Conservation (phyloP, 2,329 filamentous ascomycete species). For the Venturia aucupariae region DNA sequence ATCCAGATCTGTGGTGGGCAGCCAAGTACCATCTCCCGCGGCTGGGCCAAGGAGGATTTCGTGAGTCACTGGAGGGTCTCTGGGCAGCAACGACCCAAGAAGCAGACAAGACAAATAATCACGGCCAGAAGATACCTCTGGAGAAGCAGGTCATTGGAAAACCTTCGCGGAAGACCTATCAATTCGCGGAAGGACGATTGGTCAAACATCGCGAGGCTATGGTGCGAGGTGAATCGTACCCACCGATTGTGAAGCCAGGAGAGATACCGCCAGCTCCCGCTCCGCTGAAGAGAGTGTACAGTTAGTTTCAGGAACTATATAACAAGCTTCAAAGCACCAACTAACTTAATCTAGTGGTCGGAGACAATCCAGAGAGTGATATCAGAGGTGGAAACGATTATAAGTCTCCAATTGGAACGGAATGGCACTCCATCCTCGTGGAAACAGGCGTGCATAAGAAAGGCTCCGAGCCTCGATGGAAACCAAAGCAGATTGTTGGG, state of each 20-base stretch:
- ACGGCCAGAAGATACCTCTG: slow-evolving; percentile 45
- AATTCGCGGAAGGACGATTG: slow-evolving; percentile 71
- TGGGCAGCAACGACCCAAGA: slow-evolving; percentile 59
- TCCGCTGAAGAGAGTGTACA: slow-evolving; percentile 70
- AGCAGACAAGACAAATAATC: slow-evolving; percentile 18
- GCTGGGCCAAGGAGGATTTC: slow-evolving; percentile 85
- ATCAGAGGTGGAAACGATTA: slow-evolving; percentile 80
- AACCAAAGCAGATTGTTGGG: slow-evolving; percentile 57
- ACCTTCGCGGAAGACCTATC: slow-evolving; percentile 67
- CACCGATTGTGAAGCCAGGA: background rate
- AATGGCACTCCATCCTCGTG: slow-evolving; percentile 71
- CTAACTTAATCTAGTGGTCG: too few species aligned
- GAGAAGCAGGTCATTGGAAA: slow-evolving; percentile 70
- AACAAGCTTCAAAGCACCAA: too few species aligned
- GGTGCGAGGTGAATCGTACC: slow-evolving; percentile 28
- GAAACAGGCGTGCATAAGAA: slow-evolving; percentile 67
- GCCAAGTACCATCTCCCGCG: slow-evolving; percentile 76
- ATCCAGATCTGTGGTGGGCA: slow-evolving; percentile 85
- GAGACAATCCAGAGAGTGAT: slow-evolving; percentile 65
- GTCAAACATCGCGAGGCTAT: slow-evolving; percentile 47
- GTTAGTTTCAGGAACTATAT: too few species aligned
- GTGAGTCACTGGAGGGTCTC: slow-evolving; percentile 68
- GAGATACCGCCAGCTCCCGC: slow-evolving; percentile 16
- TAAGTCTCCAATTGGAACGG: slow-evolving; percentile 53
- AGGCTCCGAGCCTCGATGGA: slow-evolving; percentile 46